Percentiles rank a stretch among this genome's conserved stretches.
Evolutionary conservation across 1,284 basidiomycete genomes (phyloP).

Genomic region (Microbotryomycetes sp.): DNA sequence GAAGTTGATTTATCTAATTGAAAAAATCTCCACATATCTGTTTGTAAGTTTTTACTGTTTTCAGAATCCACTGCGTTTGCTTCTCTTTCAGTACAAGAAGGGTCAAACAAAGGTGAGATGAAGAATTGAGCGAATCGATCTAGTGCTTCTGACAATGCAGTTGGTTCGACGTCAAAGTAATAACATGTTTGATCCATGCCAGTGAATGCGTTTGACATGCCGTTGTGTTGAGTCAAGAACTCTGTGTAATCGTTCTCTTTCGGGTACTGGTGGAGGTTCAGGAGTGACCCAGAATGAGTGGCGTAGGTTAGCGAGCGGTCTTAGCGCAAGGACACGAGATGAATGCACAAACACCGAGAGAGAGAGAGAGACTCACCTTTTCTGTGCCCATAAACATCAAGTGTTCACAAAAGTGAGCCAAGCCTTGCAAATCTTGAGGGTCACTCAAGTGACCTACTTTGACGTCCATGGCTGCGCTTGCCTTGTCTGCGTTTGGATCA

Average conservation of each 20-base stretch:
- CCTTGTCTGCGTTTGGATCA: conserved; percentile 85
- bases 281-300: background rate
- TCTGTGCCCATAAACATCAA: conserved; percentile 76
- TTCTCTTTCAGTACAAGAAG: conserved; percentile 87
- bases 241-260: conserved; percentile 88
- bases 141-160: conserved; percentile 75
- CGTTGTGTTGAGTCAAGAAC: conserved; percentile 85
- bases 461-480: conserved; percentile 90
- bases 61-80: conserved; percentile 97
- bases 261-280: conserved; percentile 57
- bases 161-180: conserved; percentile 82
- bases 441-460: conserved; percentile 91
- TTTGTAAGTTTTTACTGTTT: conserved; percentile 95
- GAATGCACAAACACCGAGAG: background rate
- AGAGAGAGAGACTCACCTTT: conserved; percentile 38
- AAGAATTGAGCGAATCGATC: conserved; percentile 93
- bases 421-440: conserved; percentile 51
- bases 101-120: conserved; percentile 81
- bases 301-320: background rate
- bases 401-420: conserved; percentile 77
- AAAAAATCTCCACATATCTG: conserved; percentile 93
- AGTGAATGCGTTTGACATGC: conserved; percentile 89
- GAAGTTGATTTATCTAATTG: conserved; percentile 90
- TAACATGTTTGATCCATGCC: conserved; percentile 91
- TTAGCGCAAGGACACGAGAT: background rate